phyloP scores from a whole-genome alignment of 1,284 basidiomycete genomes.

The Agroathelia rolfsii region DNA sequence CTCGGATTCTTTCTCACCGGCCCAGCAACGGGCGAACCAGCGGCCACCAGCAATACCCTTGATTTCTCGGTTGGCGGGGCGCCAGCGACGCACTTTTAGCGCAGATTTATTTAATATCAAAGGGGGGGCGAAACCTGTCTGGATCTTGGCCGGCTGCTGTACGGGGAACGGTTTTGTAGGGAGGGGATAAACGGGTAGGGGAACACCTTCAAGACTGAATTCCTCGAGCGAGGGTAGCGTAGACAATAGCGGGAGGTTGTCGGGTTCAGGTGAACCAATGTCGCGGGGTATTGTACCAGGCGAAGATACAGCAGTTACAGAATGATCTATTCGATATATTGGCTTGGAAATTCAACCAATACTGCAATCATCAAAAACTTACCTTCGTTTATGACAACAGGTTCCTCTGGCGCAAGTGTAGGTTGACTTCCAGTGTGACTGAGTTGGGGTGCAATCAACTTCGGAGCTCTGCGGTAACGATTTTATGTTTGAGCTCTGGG shows the following conservation, averaged over 20 bases:
- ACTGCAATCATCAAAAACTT: neutral
- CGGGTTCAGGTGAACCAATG: conserved; percentile 17
- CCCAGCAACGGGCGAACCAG: conserved; percentile 68
- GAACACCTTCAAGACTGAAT: conserved; percentile 41
- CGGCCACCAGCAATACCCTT: conserved; percentile 70
- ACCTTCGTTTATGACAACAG: conserved; percentile 30
- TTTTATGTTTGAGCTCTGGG: too few relatives aligned
- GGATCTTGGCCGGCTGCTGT: conserved; percentile 62
- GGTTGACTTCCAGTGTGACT: conserved; percentile 23
- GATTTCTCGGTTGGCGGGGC: conserved; percentile 61
- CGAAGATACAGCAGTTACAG: conserved; percentile 40
- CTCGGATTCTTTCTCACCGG: conserved; percentile 69
- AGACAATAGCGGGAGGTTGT: conserved; percentile 11
- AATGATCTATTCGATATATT: conserved; percentile 22
- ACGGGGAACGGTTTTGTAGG: conserved; percentile 73
- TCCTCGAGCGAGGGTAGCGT: conserved; percentile 29
- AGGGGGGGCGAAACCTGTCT: conserved; percentile 57
- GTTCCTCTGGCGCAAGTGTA: conserved; percentile 27
- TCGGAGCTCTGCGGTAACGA: too few relatives aligned
- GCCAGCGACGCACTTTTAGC: conserved; percentile 57
- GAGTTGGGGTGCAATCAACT: too few relatives aligned
- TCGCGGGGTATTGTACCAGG: conserved; percentile 31
- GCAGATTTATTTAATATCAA: conserved; percentile 53
- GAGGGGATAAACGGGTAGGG: conserved; percentile 63
- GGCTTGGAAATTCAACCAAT: conserved; percentile 5